Evolutionary conservation across 2,329 filamentous ascomycete species (phyloP).

Genomic region (Aspergillus luchuensis): DNA sequence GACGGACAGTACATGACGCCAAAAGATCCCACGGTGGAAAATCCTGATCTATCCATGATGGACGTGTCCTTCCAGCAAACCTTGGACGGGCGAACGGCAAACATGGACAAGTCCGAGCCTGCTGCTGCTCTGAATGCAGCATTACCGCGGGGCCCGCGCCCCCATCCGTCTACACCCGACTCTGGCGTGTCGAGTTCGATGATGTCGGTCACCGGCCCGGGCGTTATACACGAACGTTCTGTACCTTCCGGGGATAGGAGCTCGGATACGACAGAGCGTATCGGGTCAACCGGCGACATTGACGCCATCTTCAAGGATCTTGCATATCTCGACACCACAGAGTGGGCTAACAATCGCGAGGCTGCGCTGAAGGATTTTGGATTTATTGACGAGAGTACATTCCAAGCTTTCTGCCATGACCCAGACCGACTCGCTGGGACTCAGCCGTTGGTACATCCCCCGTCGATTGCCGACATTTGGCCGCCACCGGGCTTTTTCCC

Average conservation of each 20-base stretch:
- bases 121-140: slow-evolving; percentile 24
- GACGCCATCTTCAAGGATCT: slow-evolving; percentile 51
- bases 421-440: slow-evolving; percentile 44
- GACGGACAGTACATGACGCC: slow-evolving; percentile 37
- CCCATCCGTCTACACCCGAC: slow-evolving; percentile 37
- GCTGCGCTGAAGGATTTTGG: slow-evolving; percentile 48
- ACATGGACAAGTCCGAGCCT: slow-evolving; percentile 27
- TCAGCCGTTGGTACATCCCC: slow-evolving; percentile 40
- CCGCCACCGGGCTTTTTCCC: slow-evolving; percentile 47
- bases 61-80: slow-evolving; percentile 24
- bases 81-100: slow-evolving; percentile 11
- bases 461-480: slow-evolving; percentile 47
- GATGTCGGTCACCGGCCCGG: slow-evolving; percentile 15
- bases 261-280: slow-evolving; percentile 7
- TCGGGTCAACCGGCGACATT: slow-evolving; percentile 32
- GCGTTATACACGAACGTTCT: slow-evolving; percentile 21
- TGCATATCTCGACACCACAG: slow-evolving; percentile 49
- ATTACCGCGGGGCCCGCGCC: slow-evolving; percentile 21
- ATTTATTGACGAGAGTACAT: slow-evolving; percentile 47
- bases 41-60: slow-evolving; percentile 29
- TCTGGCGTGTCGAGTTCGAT: slow-evolving; percentile 33
- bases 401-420: slow-evolving; percentile 49
- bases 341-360: slow-evolving; percentile 46
- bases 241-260: slow-evolving; percentile 13
- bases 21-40: slow-evolving; percentile 35